A percentile compares a stretch with the other conserved stretches of the same genome.
Evolutionary conservation across 163 green algal species (phyloP).

Genomic region (Trebouxia gelatinosa): DNA sequence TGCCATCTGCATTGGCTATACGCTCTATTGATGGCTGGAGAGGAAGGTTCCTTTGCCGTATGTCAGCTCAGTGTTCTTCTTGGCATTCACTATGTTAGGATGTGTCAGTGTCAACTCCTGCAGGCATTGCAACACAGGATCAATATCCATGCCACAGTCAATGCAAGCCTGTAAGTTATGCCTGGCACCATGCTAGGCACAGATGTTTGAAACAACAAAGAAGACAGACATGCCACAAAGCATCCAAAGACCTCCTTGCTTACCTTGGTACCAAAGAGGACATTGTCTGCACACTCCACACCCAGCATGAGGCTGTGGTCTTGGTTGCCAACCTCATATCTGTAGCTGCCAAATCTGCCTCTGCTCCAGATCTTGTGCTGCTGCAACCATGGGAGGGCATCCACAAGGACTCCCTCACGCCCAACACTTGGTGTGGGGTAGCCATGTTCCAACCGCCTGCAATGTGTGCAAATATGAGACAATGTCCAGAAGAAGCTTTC

Average conservation of each 20-base stretch:
- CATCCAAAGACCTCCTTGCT: background rate
- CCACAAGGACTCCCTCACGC: constrained; percentile 71
- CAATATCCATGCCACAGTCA: background rate
- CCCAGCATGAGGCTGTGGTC: constrained; percentile 91
- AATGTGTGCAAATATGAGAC: too few relatives aligned
- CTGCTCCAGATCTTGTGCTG: constrained; percentile 80
- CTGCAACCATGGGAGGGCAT: constrained; percentile 84
- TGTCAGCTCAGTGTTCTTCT: constrained; percentile 63
- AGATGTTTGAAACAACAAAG: background rate
- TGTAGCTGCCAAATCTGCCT: constrained; percentile 88
- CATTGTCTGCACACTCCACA: constrained; percentile 88
- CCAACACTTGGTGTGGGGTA: constrained; percentile 77
- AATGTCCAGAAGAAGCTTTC: too few relatives aligned
- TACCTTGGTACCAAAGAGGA: constrained; percentile 73
- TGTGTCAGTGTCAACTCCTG: constrained; percentile 84
- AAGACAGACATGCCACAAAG: background rate
- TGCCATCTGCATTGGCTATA: too few relatives aligned
- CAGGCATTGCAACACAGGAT: too few relatives aligned
- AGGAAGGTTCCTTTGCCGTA: constrained; percentile 45
- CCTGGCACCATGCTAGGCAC: too few relatives aligned
- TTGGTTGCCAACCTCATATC: constrained; percentile 94
- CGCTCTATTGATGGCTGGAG: constrained; percentile 10
- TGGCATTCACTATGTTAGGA: constrained; percentile 87
- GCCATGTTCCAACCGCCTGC: constrained; percentile 76
- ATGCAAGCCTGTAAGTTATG: background rate